Evolutionary conservation across 177 flowering plant genomes (phyloP).

Genomic region (Telopea speciosissima): DNA sequence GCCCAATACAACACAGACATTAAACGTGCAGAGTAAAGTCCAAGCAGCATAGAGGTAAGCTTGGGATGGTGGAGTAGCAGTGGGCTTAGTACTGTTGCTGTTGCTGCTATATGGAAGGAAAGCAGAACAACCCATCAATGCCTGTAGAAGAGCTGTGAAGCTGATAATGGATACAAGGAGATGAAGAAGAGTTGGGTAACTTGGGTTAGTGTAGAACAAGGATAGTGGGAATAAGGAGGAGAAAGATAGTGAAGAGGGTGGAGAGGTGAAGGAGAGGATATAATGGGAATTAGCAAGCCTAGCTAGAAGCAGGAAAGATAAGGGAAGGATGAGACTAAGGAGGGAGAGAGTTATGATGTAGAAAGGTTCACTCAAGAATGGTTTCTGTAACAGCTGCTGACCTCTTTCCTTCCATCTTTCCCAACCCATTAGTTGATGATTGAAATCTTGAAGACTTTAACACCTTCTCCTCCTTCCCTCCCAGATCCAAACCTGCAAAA

Average conservation of each 20-base stretch:
- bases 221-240: constrained; percentile 13
- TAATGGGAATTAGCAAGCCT: constrained; percentile 46
- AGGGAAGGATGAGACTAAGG: constrained; percentile 33
- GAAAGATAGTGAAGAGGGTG: constrained; percentile 3
- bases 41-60: constrained; percentile 43
- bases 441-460: no score
- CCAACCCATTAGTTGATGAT: not conserved
- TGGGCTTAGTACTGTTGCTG: constrained; percentile 3
- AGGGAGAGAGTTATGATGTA: not conserved
- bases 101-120: not conserved
- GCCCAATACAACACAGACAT: constrained; percentile 60
- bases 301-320: constrained; percentile 63
- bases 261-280: constrained; percentile 20
- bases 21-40: constrained; percentile 48
- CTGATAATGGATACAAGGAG: constrained; percentile 29
- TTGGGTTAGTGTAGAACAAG: constrained; percentile 36
- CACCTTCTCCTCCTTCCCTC: no score
- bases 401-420: not conserved
- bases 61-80: not conserved
- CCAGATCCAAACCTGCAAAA: no score
- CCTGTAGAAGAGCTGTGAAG: constrained; percentile 36
- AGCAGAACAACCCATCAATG: constrained; percentile 31
- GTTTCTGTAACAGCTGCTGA: not conserved
- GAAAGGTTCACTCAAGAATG: not conserved
- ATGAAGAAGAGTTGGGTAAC: constrained; percentile 45